Conservation (phyloP, 2,329 filamentous ascomycete genomes). For the Aureobasidium mangrovei region DNA sequence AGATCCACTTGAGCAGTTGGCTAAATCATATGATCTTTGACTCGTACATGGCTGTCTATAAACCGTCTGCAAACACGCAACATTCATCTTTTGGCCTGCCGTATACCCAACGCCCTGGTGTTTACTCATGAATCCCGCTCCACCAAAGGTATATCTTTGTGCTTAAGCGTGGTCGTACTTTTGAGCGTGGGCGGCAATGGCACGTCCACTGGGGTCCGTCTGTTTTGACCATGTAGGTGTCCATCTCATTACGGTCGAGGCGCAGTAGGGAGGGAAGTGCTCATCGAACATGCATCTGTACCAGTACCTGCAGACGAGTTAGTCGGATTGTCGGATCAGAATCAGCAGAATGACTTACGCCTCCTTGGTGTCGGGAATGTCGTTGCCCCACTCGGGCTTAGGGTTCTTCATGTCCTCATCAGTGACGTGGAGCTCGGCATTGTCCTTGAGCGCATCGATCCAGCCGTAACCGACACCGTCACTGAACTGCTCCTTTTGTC, state of each 20-base stretch:
- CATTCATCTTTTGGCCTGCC: too few relatives aligned
- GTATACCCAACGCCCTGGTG: too few relatives aligned
- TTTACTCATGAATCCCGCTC: neutral
- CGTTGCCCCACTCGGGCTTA: conserved; percentile 87
- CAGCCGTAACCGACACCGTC: conserved; percentile 98
- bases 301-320: conserved; percentile 60
- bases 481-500: conserved; percentile 99
- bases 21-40: too few relatives aligned
- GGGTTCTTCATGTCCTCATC: conserved; percentile 99
- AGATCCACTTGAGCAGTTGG: too few relatives aligned
- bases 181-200: conserved; percentile 27
- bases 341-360: conserved; percentile 52
- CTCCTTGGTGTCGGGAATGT: conserved; percentile 94
- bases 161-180: conserved; percentile 23
- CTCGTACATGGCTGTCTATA: too few relatives aligned
- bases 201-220: conserved; percentile 82
- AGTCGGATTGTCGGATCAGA: neutral
- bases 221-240: conserved; percentile 96
- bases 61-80: too few relatives aligned
- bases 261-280: conserved; percentile 89
- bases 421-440: conserved; percentile 77
- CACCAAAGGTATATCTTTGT: neutral
- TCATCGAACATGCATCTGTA: conserved; percentile 98
- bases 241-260: conserved; percentile 91
- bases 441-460: conserved; percentile 97